Evolutionary conservation across 2,329 filamentous ascomycete species (phyloP), one percentile per base, ranked within the genome.

Genomic region (Fusarium pseudoanthophilum): DNA sequence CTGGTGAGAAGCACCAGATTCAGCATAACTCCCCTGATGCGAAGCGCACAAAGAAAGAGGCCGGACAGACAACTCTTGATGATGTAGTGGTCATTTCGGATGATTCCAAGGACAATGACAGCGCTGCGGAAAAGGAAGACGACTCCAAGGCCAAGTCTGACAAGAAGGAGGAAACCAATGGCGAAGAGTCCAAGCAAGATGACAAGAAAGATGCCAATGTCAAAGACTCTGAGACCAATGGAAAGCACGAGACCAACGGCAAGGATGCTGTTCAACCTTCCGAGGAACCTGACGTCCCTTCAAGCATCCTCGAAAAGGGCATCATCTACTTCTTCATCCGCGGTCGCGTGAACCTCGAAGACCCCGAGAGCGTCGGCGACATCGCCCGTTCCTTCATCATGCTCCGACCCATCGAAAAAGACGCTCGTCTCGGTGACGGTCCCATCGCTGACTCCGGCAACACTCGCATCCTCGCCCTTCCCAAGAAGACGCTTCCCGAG

Each of bases 251-350:
- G 9, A 45, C 46, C 13, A 62, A 71, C n/a, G 57, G 49, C 20
- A 36, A 74, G 34, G 71, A 75, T 18, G 76, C 78, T 2, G 64
- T 76, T 2, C 51, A 74, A 20, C 72, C 72, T 24, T 62, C 64
- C 5, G 37, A 74, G 53, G 82, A 80, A 32, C 56, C 65, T 8
- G 55, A 77, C 21, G 75, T 85, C 2, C 83, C 86, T 1, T 85
- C 87, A 1, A 87, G 77, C 56, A 90, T 97, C 30, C 86, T 97
- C 5, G 95, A 98, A 79, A 97, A 96, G 78, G 95, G 95, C 7
- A 88, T 96, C 75, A 91, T 97, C 75, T 97, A 97, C 85, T 97
- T 97, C 87, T 97, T 97, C 85, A 92, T 92, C 77, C 91, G 95
- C 24, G 90, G 91, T 13, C 91, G 94, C 18, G 93, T 97, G 42